Conservation (phyloP, 371 early-diverging fungal species). For the Circinella umbellata region DNA sequence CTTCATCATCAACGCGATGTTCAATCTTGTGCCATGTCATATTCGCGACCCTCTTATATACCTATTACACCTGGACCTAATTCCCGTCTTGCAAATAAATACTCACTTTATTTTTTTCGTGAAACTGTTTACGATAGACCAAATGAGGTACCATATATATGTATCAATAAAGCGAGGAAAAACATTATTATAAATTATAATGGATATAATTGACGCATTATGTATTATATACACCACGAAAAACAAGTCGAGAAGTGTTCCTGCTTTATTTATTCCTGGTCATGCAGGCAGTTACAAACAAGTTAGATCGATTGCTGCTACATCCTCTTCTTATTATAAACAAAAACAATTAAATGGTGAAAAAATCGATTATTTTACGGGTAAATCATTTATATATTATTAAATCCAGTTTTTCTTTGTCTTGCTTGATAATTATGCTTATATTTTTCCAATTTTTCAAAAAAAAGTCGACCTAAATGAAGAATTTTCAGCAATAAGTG, state of each 20-base stretch:
- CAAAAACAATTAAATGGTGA: neutral
- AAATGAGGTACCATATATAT: slow-evolving; percentile 21
- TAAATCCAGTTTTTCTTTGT: no score
- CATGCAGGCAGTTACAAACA: slow-evolving; percentile 95
- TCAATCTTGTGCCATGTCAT: slow-evolving; percentile 79
- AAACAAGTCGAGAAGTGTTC: slow-evolving; percentile 61
- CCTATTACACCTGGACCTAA: slow-evolving; percentile 52
- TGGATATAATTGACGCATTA: neutral
- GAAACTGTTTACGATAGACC: slow-evolving; percentile 60
- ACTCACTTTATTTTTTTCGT: slow-evolving; percentile 76
- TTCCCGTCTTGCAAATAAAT: slow-evolving; percentile 67
- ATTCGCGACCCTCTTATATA: slow-evolving; percentile 77
- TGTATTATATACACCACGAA: neutral
- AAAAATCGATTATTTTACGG: slow-evolving; percentile 81
- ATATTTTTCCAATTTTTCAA: neutral
- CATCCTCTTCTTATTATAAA: slow-evolving; percentile 60
- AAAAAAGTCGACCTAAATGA: slow-evolving; percentile 81
- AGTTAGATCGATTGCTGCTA: slow-evolving; percentile 83
- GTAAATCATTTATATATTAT: slow-evolving; percentile 30
- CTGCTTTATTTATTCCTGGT: slow-evolving; percentile 94
- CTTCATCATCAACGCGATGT: slow-evolving; percentile 63
- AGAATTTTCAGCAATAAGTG: slow-evolving; percentile 90
- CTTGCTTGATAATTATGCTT: neutral
- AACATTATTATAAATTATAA: neutral
- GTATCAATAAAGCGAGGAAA: neutral